These are phyloP conservation scores for Penicillium sclerotiorum DNA, from an alignment of 2,329 filamentous ascomycete species.

Conservation along the genomic window DNA sequence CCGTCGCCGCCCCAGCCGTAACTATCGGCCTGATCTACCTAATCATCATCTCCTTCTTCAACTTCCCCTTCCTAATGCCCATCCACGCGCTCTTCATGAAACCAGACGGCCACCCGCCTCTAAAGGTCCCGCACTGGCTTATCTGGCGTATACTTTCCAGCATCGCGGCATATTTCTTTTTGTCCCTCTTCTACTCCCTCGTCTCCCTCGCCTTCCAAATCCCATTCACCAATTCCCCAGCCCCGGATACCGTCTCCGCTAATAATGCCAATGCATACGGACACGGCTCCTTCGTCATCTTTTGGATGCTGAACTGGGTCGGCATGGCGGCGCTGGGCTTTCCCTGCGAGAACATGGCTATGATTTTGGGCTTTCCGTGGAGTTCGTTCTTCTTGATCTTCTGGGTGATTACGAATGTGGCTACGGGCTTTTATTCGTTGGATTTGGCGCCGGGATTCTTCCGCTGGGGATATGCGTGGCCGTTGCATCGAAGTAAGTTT, in stretches of 20 bases:
- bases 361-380: conserved; percentile 65
- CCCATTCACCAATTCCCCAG: conserved; percentile 57
- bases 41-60: conserved; percentile 69
- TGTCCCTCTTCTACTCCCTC: conserved; percentile 66
- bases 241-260: conserved; percentile 47
- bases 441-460: conserved; percentile 63
- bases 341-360: conserved; percentile 66
- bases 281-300: conserved; percentile 61
- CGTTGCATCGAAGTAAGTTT: conserved; percentile 58
- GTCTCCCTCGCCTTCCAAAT: conserved; percentile 66
- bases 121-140: conserved; percentile 61
- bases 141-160: conserved; percentile 62
- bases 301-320: conserved; percentile 65
- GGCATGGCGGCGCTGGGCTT: conserved; percentile 66
- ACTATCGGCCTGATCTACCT: conserved; percentile 67
- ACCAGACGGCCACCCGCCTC: conserved; percentile 53
- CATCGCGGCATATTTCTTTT: conserved; percentile 60
- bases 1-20: conserved; percentile 59
- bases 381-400: conserved; percentile 66
- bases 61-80: conserved; percentile 65
- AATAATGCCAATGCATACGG: conserved; percentile 59
- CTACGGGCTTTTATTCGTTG: conserved; percentile 62
- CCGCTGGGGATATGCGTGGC: conserved; percentile 65
- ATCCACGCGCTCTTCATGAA: conserved; percentile 63
- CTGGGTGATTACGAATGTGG: conserved; percentile 68